Base-by-base conservation (phyloP, 164 flowering plant genomes). In the Aristolochia contorta region DNA sequence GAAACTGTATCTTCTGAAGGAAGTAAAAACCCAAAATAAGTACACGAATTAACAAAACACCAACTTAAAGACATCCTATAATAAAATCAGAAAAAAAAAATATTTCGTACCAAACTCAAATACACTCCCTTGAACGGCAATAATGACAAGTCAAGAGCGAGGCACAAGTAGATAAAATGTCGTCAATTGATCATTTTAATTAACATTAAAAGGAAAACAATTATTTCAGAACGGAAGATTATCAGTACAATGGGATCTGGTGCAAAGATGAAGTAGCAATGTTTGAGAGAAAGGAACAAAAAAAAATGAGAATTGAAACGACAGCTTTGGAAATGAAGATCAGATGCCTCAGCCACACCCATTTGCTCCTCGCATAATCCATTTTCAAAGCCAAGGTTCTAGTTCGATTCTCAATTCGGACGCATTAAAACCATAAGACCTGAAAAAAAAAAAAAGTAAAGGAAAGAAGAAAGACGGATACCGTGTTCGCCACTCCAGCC, bases 401-500 rank as follows among this genome's bases (percentile, higher is more conserved):
- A 37, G 12, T 37, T 37, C 7, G 43, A 12, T 22, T 21, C 60
- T 33, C 43, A 33, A 7, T 18, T 56, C 13, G 20, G 43, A 18
- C 6, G 27, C 4, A 7, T 30, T 27, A 18, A 18, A 19, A 37
- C 32, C 43, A 16, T 22, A 18, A 18, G 22, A 37, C 32, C 43
- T 6, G 21, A 16, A 57, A 8, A 57, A 1, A 0, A 2, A 12
- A 43, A 19, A 37, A 43, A 37, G 4, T 41, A 45, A 18, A 53
- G 14, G 14, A 41, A 47, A 4, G 1, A 30, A 45, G 41, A 23
- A 20, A 15, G 51, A 59, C 45, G 60, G 60, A 48, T 80, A 87
- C 98, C 81, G 93, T 78, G 66, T 84, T 89, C 5, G 87, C 62
- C 58, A 76, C 70, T 24, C 85, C 96, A 16, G 68, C 68, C 67